Conservation (phyloP, 352 stramenopile species). For the Globisporangium sylvaticum region DNA sequence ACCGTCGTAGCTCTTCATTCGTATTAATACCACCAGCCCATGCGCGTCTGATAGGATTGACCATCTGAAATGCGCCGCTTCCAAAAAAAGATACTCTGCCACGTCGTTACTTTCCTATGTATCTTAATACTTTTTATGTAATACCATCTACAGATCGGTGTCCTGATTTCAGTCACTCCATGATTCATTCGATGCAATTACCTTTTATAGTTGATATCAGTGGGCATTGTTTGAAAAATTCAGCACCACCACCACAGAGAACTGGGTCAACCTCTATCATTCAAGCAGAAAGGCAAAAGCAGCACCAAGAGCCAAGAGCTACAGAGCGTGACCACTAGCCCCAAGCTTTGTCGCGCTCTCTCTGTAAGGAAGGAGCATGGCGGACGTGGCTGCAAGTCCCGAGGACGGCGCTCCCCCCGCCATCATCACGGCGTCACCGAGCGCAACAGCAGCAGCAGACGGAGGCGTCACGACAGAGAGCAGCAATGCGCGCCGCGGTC, state of each 20-base stretch:
- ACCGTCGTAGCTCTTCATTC: neutral
- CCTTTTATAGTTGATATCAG: neutral
- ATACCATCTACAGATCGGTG: neutral
- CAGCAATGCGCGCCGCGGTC: neutral
- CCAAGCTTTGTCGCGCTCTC: neutral
- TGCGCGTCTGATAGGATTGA: constrained; percentile 3
- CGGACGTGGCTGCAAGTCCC: constrained; percentile 12
- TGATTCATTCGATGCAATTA: neutral
- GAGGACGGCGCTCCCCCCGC: neutral
- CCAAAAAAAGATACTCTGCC: constrained; percentile 5
- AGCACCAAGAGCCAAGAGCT: neutral
- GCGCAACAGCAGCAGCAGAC: constrained; percentile 17
- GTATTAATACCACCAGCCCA: constrained; percentile 1
- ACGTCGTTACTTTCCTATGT: neutral
- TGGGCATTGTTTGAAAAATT: neutral
- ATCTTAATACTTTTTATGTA: neutral
- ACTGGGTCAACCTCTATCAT: neutral
- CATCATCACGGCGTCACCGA: constrained; percentile 17
- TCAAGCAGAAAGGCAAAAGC: constrained; percentile 5
- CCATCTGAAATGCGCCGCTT: neutral
- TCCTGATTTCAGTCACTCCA: neutral
- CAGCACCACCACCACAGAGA: neutral
- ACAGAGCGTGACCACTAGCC: neutral
- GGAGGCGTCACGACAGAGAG: constrained; percentile 13
- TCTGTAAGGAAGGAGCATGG: constrained; percentile 8